phyloP scores from a whole-genome alignment of 1,284 basidiomycete genomes.

The Stygiomarasmius scandens region DNA sequence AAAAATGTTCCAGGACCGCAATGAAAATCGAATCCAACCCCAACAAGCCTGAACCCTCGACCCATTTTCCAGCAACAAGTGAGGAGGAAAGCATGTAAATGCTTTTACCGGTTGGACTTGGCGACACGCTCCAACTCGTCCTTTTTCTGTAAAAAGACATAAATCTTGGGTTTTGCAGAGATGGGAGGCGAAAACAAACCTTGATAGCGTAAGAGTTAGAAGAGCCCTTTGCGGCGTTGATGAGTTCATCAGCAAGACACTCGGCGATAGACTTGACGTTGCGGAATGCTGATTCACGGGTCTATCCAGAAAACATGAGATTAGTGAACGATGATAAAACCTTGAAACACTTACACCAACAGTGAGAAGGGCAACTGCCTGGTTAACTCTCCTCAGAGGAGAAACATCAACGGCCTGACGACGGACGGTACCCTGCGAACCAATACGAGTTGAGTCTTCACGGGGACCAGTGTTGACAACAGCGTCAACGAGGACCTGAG shows the following conservation, averaged over 20 bases:
- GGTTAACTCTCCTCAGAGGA: slow-evolving; percentile 97
- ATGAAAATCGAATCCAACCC: background rate
- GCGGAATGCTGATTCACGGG: slow-evolving; percentile 99
- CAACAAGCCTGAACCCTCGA: background rate
- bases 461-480: slow-evolving; percentile 99
- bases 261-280: slow-evolving; percentile 99
- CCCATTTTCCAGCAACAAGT: background rate
- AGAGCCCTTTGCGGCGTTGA: slow-evolving; percentile 99
- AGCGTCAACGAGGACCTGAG: slow-evolving; percentile 89
- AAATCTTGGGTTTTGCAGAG: background rate
- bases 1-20: background rate
- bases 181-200: slow-evolving; percentile 44
- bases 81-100: background rate
- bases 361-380: slow-evolving; percentile 94
- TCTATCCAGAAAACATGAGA: slow-evolving; percentile 47
- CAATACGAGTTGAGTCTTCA: slow-evolving; percentile 99
- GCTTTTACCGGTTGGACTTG: slow-evolving; percentile 93
- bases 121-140: slow-evolving; percentile 99
- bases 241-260: slow-evolving; percentile 99
- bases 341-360: slow-evolving; percentile 71
- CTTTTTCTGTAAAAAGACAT: slow-evolving; percentile 68
- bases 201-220: slow-evolving; percentile 99
- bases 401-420: slow-evolving; percentile 99
- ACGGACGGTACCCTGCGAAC: slow-evolving; percentile 99
- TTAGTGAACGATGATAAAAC: slow-evolving; percentile 14